phyloP scores from a whole-genome alignment of 192 early-diverging fungal genomes.

The Entomortierella chlamydospora region DNA sequence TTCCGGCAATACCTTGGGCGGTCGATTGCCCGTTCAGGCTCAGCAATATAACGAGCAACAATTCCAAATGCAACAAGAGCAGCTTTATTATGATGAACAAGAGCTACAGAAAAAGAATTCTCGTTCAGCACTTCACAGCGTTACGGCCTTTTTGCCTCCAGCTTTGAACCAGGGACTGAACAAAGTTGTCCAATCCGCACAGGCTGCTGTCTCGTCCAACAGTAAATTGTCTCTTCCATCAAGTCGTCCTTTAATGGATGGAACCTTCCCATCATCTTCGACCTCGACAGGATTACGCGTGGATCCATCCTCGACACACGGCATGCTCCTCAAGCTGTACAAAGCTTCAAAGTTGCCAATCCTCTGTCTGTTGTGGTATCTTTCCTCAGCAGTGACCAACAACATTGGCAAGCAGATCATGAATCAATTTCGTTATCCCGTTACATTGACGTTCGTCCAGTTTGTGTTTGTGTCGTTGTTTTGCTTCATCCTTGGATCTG shows the following conservation, averaged over 20 bases:
- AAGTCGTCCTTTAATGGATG: constrained; percentile 15
- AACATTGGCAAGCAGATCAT: constrained; percentile 87
- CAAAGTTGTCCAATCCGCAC: constrained; percentile 29
- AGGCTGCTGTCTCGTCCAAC: constrained; percentile 21
- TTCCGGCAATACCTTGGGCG: neutral
- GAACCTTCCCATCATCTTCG: constrained; percentile 8
- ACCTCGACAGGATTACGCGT: constrained; percentile 1
- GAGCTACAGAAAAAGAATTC: constrained; percentile 41
- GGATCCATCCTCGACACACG: constrained; percentile 12
- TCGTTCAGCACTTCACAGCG: constrained; percentile 33
- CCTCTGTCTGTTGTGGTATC: constrained; percentile 84
- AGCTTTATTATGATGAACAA: constrained; percentile 44
- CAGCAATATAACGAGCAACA: constrained; percentile 41
- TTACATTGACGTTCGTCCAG: constrained; percentile 87
- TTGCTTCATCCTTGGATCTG: constrained; percentile 60
- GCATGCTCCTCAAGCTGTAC: constrained; percentile 34
- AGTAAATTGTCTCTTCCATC: constrained; percentile 34
- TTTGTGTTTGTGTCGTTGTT: constrained; percentile 82
- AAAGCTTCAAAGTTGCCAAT: constrained; percentile 69
- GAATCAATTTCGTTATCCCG: constrained; percentile 79
- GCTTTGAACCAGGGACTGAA: constrained; percentile 41
- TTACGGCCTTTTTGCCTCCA: constrained; percentile 29
- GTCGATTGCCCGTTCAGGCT: constrained; percentile 20
- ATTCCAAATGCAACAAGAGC: constrained; percentile 25
- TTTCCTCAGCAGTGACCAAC: constrained; percentile 84